Conservation (phyloP, 2,329 filamentous ascomycete genomes). For the Exophiala sp. region DNA sequence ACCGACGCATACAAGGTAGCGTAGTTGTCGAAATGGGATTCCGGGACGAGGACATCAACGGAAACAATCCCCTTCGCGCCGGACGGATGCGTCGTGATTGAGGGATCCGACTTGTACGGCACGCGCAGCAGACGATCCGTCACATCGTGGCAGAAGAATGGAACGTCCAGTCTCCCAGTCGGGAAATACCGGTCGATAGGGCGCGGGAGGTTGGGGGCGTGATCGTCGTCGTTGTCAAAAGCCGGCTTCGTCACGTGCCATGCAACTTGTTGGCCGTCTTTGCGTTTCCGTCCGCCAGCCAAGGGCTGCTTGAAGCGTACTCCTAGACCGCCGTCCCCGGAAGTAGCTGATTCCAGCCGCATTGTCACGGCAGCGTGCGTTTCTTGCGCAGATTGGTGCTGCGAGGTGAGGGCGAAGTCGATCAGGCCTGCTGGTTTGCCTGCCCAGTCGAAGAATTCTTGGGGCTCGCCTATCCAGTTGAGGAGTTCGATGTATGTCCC, state of each 20-base stretch:
- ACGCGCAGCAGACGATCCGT: slow-evolving; percentile 30
- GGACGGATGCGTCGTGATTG: slow-evolving; percentile 23
- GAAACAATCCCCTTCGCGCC: slow-evolving; percentile 24
- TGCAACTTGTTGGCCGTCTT: slow-evolving; percentile 24
- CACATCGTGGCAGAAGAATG: slow-evolving; percentile 30
- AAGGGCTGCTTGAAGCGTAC: slow-evolving; percentile 21
- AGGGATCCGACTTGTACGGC: slow-evolving; percentile 17
- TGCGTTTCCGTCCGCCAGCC: slow-evolving; percentile 24
- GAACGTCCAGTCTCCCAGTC: slow-evolving; percentile 21
- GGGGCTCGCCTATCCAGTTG: slow-evolving; percentile 25
- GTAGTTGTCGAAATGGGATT: slow-evolving; percentile 14
- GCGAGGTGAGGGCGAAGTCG: slow-evolving; percentile 28
- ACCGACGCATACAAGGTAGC: slow-evolving; percentile 19
- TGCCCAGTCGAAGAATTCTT: slow-evolving; percentile 27
- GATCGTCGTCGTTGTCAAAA: slow-evolving; percentile 12
- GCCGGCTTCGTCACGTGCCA: slow-evolving; percentile 24
- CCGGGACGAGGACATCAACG: slow-evolving; percentile 24
- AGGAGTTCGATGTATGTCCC: slow-evolving; percentile 30
- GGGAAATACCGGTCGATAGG: slow-evolving; percentile 16
- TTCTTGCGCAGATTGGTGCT: slow-evolving; percentile 20
- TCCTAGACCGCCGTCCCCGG: slow-evolving; percentile 20
- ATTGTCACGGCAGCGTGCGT: slow-evolving; percentile 16
- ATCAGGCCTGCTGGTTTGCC: slow-evolving; percentile 27
- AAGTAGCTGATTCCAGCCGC: slow-evolving; percentile 6
- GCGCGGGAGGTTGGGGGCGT: slow-evolving; percentile 11